A percentile compares a stretch with the other conserved stretches of the same genome.
Conservation (phyloP, 148 eudicot genomes). For the Mesembryanthemum crystallinum region DNA sequence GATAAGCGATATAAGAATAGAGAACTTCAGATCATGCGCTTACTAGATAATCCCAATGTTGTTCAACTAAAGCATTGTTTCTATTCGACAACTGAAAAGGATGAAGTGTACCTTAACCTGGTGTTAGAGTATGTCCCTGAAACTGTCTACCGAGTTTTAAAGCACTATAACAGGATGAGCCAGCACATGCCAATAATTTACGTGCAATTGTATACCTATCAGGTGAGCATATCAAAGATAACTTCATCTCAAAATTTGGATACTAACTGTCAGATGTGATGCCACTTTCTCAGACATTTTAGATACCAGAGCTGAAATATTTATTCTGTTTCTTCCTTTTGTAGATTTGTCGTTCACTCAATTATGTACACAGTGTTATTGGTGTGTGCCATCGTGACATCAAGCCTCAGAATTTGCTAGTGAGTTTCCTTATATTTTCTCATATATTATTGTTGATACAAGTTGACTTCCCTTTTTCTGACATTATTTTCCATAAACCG, state of each 20-base stretch:
- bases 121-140: conserved; percentile 94
- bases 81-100: conserved; percentile 80
- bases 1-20: conserved; percentile 96
- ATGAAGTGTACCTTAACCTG: conserved; percentile 86
- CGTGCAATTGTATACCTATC: conserved; percentile 79
- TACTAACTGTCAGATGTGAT: background rate
- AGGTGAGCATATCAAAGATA: conserved; percentile 44
- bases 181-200: conserved; percentile 71
- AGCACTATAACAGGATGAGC: conserved; percentile 58
- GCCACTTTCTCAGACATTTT: background rate
- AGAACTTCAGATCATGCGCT: conserved; percentile 85
- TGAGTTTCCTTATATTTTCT: conserved; percentile 32
- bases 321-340: conserved; percentile 7
- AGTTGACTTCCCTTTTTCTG: background rate
- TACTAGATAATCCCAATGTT: conserved; percentile 75
- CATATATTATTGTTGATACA: background rate
- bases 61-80: conserved; percentile 71
- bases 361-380: conserved; percentile 75
- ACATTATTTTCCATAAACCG: background rate
- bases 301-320: background rate
- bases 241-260: background rate
- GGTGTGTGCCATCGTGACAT: conserved; percentile 97
- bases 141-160: conserved; percentile 71
- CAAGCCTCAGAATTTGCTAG: conserved; percentile 92
- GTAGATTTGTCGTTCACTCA: conserved; percentile 85